Percentiles rank a stretch among this genome's conserved stretches.
Conservation (phyloP, 2,329 filamentous ascomycete genomes). For the Neonectria coccinea region DNA sequence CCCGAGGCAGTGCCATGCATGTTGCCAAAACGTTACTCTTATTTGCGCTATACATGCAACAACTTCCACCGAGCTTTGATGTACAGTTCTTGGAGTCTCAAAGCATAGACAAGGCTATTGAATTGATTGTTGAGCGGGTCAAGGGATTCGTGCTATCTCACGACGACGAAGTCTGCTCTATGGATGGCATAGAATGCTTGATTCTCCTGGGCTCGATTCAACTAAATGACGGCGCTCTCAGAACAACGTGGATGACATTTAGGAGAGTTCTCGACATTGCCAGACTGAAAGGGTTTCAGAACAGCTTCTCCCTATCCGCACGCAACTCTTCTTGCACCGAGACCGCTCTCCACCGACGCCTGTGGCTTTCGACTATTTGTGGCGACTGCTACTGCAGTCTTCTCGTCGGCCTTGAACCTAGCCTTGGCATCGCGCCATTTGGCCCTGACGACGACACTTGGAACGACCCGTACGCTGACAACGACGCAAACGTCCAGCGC, state of each 20-base stretch:
- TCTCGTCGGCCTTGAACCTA: slow-evolving; percentile 30
- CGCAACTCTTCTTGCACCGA: slow-evolving; percentile 16
- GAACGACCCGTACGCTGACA: slow-evolving; percentile 23
- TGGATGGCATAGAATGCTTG: slow-evolving; percentile 30
- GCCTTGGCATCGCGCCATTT: slow-evolving; percentile 19
- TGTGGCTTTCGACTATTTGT: slow-evolving; percentile 28
- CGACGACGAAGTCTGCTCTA: slow-evolving; percentile 22
- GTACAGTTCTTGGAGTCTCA: slow-evolving; percentile 14
- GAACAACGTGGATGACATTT: slow-evolving; percentile 28
- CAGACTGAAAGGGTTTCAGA: slow-evolving; percentile 24
- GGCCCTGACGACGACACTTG: slow-evolving; percentile 23
- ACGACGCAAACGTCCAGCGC: slow-evolving; percentile 27
- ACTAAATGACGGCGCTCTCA: slow-evolving; percentile 24
- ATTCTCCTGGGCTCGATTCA: slow-evolving; percentile 21
- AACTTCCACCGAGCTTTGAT: slow-evolving; percentile 24
- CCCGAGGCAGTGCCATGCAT: slow-evolving; percentile 23
- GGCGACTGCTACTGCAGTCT: slow-evolving; percentile 34
- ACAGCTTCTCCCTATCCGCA: slow-evolving; percentile 23
- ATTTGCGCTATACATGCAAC: slow-evolving; percentile 32
- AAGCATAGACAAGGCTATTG: slow-evolving; percentile 17
- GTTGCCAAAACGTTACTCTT: slow-evolving; percentile 28
- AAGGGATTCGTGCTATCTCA: slow-evolving; percentile 20
- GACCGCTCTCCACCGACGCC: slow-evolving; percentile 19
- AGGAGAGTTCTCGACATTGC: slow-evolving; percentile 27
- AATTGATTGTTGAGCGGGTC: slow-evolving; percentile 24